phyloP scores from a whole-genome alignment of 2,329 filamentous ascomycete genomes.

The Bipolaris cookei region DNA sequence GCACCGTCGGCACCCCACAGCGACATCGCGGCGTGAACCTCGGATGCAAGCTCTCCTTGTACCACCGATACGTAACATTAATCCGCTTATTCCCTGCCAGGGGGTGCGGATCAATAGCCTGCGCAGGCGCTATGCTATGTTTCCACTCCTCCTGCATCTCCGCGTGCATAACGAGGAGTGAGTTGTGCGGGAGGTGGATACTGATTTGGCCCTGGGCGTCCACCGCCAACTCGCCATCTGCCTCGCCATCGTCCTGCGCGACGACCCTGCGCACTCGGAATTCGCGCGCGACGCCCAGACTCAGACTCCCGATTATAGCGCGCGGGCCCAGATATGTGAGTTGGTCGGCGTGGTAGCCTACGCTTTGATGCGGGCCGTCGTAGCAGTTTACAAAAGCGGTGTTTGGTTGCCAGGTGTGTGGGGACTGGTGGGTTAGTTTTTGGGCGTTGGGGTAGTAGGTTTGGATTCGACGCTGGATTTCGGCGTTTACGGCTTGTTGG shows the following conservation, averaged over 20 bases:
- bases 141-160: constrained; percentile 99
- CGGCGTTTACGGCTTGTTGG: constrained; percentile 75
- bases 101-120: constrained; percentile 82
- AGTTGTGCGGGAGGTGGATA: constrained; percentile 94
- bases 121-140: constrained; percentile 78
- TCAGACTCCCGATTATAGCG: constrained; percentile 86
- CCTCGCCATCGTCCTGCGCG: constrained; percentile 63
- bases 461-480: constrained; percentile 74
- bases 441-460: constrained; percentile 70
- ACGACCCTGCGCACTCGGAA: constrained; percentile 84
- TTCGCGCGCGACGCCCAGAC: constrained; percentile 88
- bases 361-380: constrained; percentile 76
- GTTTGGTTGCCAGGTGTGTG: constrained; percentile 79
- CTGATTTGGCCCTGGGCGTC: constrained; percentile 85
- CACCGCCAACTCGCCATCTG: constrained; percentile 49
- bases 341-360: constrained; percentile 93
- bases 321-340: constrained; percentile 91
- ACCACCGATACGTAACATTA: constrained; percentile 93
- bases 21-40: constrained; percentile 76
- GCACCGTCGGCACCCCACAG: constrained; percentile 71
- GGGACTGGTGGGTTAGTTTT: constrained; percentile 80
- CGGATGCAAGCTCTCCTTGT: constrained; percentile 78
- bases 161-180: constrained; percentile 91
- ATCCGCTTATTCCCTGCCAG: constrained; percentile 80
- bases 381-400: constrained; percentile 97